Percentiles rank a stretch among this genome's conserved stretches.
These are phyloP conservation scores for Neltuma alba DNA, from an alignment of 306 rosid genomes.

Conservation along the genomic window DNA sequence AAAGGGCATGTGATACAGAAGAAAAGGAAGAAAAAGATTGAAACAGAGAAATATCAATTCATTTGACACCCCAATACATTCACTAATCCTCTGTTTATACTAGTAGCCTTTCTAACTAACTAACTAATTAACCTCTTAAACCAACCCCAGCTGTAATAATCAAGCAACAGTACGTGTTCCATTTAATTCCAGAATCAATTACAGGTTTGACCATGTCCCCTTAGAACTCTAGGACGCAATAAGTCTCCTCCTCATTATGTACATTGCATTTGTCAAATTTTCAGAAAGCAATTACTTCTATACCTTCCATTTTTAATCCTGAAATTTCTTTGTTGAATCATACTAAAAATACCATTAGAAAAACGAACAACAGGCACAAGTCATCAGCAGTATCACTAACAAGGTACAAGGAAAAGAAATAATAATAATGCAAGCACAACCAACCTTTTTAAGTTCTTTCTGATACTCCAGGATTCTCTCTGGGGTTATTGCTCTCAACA, in stretches of 20 bases:
- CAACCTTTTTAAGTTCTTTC: slow-evolving; percentile 55
- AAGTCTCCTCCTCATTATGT: not conserved
- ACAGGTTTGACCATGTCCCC: not conserved
- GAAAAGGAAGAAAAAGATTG: no score
- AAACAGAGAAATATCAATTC: no score
- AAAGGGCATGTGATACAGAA: no score
- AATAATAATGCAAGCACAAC: no score
- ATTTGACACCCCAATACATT: no score
- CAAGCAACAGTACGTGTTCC: no score
- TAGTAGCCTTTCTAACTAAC: no score
- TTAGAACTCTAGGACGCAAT: not conserved
- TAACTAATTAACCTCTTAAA: no score
- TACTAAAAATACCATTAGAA: not conserved
- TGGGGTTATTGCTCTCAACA: slow-evolving; percentile 55
- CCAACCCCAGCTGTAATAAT: no score
- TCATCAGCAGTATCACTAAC: not conserved
- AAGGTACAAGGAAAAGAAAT: no score
- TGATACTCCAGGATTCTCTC: slow-evolving; percentile 75
- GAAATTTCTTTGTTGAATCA: not conserved
- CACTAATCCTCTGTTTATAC: no score
- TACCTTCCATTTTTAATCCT: not conserved
- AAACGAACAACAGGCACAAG: not conserved
- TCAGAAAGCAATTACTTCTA: not conserved
- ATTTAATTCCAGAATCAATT: not conserved
- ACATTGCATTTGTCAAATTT: slow-evolving; percentile 11